Conservation (phyloP, 1,284 basidiomycete species). For the Cutaneotrichosporon curvatum region DNA sequence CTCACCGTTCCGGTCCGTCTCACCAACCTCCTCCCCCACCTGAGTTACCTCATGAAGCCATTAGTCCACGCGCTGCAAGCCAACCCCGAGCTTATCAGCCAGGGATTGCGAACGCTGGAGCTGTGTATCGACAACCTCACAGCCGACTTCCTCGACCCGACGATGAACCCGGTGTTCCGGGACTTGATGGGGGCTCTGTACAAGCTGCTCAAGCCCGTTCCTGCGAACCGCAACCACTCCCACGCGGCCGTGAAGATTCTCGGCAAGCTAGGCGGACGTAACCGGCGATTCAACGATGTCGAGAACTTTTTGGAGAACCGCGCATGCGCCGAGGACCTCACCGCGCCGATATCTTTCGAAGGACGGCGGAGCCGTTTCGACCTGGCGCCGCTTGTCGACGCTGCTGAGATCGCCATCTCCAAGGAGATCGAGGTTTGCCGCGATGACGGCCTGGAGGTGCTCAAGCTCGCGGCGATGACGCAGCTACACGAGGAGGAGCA, state of each 20-base stretch:
- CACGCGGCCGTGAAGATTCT: slow-evolving; percentile 95
- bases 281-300: slow-evolving; percentile 76
- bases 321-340: slow-evolving; percentile 61
- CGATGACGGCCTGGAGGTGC: slow-evolving; percentile 66
- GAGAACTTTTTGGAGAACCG: slow-evolving; percentile 70
- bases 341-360: slow-evolving; percentile 65
- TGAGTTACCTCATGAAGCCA: slow-evolving; percentile 94
- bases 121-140: slow-evolving; percentile 99
- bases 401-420: slow-evolving; percentile 63
- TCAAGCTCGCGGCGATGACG: slow-evolving; percentile 66
- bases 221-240: slow-evolving; percentile 83
- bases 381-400: slow-evolving; percentile 61
- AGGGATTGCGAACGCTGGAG: slow-evolving; percentile 93
- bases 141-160: slow-evolving; percentile 96
- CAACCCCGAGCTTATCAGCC: slow-evolving; percentile 81
- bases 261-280: slow-evolving; percentile 93
- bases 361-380: slow-evolving; percentile 64
- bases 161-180: slow-evolving; percentile 81
- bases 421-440: slow-evolving; percentile 60
- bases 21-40: slow-evolving; percentile 91
- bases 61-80: slow-evolving; percentile 86
- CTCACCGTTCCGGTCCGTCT: slow-evolving; percentile 93
- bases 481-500: slow-evolving; percentile 58
- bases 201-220: slow-evolving; percentile 81
- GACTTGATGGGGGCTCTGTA: slow-evolving; percentile 94